Percentiles rank a stretch among this genome's conserved stretches.
Conservation (phyloP, 257 asterid species). For the Salvia miltiorrhiza region DNA sequence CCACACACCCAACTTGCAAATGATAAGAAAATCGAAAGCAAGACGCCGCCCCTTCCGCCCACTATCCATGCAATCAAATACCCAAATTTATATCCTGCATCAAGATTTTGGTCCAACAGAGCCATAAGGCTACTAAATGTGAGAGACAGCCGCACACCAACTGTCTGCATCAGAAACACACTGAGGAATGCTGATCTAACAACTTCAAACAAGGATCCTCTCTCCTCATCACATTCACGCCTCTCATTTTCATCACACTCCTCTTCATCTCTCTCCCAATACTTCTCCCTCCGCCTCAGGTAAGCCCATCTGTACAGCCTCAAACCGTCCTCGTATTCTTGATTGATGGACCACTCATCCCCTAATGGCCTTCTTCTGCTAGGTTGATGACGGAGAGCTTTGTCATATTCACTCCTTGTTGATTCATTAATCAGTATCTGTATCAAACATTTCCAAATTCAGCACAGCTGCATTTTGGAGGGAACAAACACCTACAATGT, state of each 20-base stretch:
- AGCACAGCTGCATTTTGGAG: neutral
- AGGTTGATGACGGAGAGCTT: conserved; percentile 41
- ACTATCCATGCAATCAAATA: conserved; percentile 61
- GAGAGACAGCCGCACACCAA: conserved; percentile 61
- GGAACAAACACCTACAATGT: neutral
- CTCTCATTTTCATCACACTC: conserved; percentile 35
- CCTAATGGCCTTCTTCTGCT: conserved; percentile 32
- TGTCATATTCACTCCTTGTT: conserved; percentile 62
- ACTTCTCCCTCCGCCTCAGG: conserved; percentile 45
- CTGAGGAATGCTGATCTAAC: conserved; percentile 65
- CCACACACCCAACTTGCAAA: conserved; percentile 89
- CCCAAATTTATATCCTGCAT: conserved; percentile 75
- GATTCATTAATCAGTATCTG: conserved; percentile 68
- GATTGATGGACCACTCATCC: conserved; percentile 39
- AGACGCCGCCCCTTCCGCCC: conserved; percentile 71
- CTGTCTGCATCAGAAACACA: conserved; percentile 67
- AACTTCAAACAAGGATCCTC: conserved; percentile 66
- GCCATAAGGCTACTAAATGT: conserved; percentile 68
- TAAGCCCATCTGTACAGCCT: conserved; percentile 72
- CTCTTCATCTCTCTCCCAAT: conserved; percentile 41
- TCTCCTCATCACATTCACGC: conserved; percentile 35
- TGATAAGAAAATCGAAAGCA: conserved; percentile 60
- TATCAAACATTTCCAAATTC: conserved; percentile 9
- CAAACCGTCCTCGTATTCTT: conserved; percentile 44
- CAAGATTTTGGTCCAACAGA: conserved; percentile 61